A percentile compares a stretch with the other conserved stretches of the same genome.
These are phyloP conservation scores for Magnolia sinica DNA, from an alignment of 164 flowering plant genomes.

Conservation along the genomic window DNA sequence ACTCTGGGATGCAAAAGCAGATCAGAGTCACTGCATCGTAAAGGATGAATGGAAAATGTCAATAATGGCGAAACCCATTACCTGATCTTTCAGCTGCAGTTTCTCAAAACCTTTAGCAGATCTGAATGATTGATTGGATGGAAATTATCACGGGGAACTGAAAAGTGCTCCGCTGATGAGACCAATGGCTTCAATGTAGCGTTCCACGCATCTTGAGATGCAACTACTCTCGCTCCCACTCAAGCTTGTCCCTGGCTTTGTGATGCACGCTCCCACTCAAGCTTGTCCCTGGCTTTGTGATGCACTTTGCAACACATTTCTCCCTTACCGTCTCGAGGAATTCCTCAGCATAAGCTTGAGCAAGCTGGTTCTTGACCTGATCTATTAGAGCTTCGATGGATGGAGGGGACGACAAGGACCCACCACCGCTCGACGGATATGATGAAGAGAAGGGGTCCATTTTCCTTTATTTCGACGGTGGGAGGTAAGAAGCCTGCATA, in stretches of 20 bases:
- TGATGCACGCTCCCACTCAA: conserved; percentile 63
- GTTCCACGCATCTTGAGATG: conserved; percentile 90
- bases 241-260: too few species aligned
- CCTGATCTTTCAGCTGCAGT: neutral
- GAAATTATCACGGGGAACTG: conserved; percentile 34
- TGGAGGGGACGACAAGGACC: conserved; percentile 29
- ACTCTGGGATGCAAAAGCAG: neutral
- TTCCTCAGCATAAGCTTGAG: conserved; percentile 84
- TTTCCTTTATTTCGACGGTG: neutral
- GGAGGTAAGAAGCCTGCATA: too few species aligned
- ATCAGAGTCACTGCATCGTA: neutral
- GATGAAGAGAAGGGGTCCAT: conserved; percentile 79
- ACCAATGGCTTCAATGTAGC: conserved; percentile 91
- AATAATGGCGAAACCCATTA: neutral
- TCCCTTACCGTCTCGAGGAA: conserved; percentile 85
- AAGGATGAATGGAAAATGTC: neutral
- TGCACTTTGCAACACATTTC: conserved; percentile 89
- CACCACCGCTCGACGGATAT: conserved; percentile 34
- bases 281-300: conserved; percentile 89
- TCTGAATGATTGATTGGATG: neutral
- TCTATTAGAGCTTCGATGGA: conserved; percentile 58
- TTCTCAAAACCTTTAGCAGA: neutral
- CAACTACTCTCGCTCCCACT: conserved; percentile 74
- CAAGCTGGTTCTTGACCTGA: conserved; percentile 71
- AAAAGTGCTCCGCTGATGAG: conserved; percentile 76